Evolutionary conservation across 768 basidiomycete genomes (phyloP), one percentile per base, ranked within the genome.

Genomic region (Tephrocybe rancida): DNA sequence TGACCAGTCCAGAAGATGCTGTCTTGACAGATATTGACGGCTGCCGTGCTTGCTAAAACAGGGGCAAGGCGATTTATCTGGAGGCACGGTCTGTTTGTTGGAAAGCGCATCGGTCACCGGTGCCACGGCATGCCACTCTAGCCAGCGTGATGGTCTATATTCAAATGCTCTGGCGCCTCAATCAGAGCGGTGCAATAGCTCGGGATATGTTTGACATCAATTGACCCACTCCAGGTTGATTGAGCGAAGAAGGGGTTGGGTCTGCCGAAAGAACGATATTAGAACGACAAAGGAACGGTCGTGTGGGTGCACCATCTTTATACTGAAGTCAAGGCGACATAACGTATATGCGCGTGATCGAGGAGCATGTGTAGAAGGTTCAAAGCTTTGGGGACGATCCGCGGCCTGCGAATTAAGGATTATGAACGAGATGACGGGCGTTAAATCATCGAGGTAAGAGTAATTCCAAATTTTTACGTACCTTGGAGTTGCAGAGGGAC

Each of bases 391-490:
- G 38, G 29, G 50, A 41, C 60, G 62, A 63, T 63, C 62, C 62
- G 62, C 62, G 60, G 62, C 58, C 57, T 52, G 49, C 34, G 48
- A 21, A 21, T 26, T 42, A 45, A 38, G 29, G 18, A 26, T 30
- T 44, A 38, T 46, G 22, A 52, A 46, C 45, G 8, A 37, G n/a
- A 37, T 49, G 48, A 48, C 6, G 54, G 60, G 55, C 58, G 57
- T 55, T 52, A 54, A 52, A 45, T 58, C 47, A 47, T 50, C 44
- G 47, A 32, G 46, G 48, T 45, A 34, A 51, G 56, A 52, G 54
- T 58, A 60, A 60, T 54, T 41, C 24, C 42, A 44, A 42, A 35
- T 37, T 52, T 30, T 62, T 62, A 62, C 61, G 61, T 62, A 58
- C 49, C 11, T 43, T 39, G 45, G 44, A 52, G 51, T 54, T 54